Evolutionary conservation across 164 flowering plant species (phyloP), one percentile per base, ranked within the genome.

Genomic region (Stephania japonica): DNA sequence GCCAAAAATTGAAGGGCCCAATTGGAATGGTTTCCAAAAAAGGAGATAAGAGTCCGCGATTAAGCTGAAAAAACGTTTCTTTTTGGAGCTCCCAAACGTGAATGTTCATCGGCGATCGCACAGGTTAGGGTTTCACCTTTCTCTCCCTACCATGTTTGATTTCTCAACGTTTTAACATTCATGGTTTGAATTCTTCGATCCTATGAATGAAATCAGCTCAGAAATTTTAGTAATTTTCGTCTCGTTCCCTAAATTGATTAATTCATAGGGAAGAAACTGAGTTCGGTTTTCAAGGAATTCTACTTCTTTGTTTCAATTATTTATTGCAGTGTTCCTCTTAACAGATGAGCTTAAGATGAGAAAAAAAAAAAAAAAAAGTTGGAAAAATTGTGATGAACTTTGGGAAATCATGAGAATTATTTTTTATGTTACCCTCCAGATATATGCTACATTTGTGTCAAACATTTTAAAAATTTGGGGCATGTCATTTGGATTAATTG

Each of bases 11-110:
- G 59, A 50, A 56, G 7, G n/a, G 23, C 21, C 7, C 21, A 19
- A 5, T 56, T 56, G 62, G 62, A 6, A 16, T 56, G 63, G n/a
- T 56, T 56, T 56, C 64, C 64, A 64, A 65, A 65, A 63, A 65
- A 65, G n/a, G 42, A 13, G 19, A 12, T 65, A 7, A 27, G 21
- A n/a, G 32, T 27, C 38, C 68, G 68, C 68, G 42, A 32, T 65
- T 65, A 65, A 65, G 38, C n/a, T 27, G 41, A 65, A 26, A 65
- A 65, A 14, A 10, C n/a, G 42, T 65, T 21, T 65, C 68, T 12
- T 42, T 42, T 21, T 65, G 42, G 42, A 27, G 42, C 68, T 27
- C 42, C 42, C 68, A 5, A 26, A 65, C 68, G 12, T 9, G 13
- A 47, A 47, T 5, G 42, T 11, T 64, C 32, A 63, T 63, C 67